phyloP scores from a whole-genome alignment of 352 stramenopile genomes.

The Pythium monospermum region DNA sequence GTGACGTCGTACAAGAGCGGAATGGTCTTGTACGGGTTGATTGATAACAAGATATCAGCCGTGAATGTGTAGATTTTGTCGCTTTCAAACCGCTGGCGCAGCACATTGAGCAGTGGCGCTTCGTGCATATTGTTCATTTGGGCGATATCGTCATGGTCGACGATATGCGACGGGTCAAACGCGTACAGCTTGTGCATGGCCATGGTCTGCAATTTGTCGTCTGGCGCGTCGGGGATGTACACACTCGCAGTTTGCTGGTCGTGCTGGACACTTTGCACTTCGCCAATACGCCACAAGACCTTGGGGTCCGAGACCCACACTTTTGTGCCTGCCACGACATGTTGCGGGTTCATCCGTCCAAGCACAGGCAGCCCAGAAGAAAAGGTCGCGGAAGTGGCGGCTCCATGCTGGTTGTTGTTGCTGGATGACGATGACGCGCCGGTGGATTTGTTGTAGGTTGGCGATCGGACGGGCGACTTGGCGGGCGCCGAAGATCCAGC shows the following conservation, averaged over 20 bases:
- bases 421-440: neutral
- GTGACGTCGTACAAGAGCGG: slow-evolving; percentile 55
- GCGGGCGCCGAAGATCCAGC: no score
- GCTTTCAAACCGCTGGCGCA: slow-evolving; percentile 69
- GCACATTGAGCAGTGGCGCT: slow-evolving; percentile 74
- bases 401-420: slow-evolving; percentile 2
- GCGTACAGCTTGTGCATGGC: slow-evolving; percentile 52
- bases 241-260: slow-evolving; percentile 51
- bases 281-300: slow-evolving; percentile 74
- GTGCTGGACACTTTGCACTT: slow-evolving; percentile 47
- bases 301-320: slow-evolving; percentile 76
- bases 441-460: neutral
- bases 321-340: slow-evolving; percentile 48
- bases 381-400: no score
- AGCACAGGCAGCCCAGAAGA: slow-evolving; percentile 24
- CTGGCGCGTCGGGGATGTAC: slow-evolving; percentile 50
- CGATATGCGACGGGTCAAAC: slow-evolving; percentile 80
- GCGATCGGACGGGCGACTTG: slow-evolving; percentile 6
- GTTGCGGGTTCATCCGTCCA: slow-evolving; percentile 42
- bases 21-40: slow-evolving; percentile 81
- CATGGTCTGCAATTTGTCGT: slow-evolving; percentile 58
- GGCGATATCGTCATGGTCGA: slow-evolving; percentile 81
- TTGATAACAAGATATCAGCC: slow-evolving; percentile 82
- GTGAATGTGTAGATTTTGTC: slow-evolving; percentile 87
- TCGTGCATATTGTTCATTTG: slow-evolving; percentile 90